Evolutionary conservation across 2,329 filamentous ascomycete genomes (phyloP), one percentile per base, ranked within the genome.

Genomic region (Colletotrichum cuscutae): DNA sequence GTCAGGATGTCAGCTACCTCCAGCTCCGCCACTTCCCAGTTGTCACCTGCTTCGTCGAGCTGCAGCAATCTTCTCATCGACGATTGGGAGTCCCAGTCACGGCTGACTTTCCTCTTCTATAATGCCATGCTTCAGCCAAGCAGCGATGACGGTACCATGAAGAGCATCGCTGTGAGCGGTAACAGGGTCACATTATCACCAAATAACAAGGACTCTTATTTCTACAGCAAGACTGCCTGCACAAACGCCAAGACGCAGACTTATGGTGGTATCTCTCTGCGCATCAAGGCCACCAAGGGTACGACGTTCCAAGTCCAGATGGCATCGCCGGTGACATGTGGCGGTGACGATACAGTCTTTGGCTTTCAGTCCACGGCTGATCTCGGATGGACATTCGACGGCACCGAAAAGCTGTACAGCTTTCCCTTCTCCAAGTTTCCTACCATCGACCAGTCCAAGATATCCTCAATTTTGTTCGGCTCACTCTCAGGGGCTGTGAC

Each of bases 81-180:
- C 74, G 89, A 91, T 80, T 91, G 88, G 85, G 84, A 84, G 67
- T 91, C 89, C 19, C 89, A 91, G 78, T 91, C 89, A 13, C 87
- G 89, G 28, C 79, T 91, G 69, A 90, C 88, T 1, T 91, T 91
- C 79, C 81, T 91, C 24, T 88, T 84, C 77, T 91, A 91, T 82
- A 91, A 91, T 77, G 84, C 89, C 56, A 81, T 90, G 82, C 81
- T 87, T 2, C 81, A 87, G 75, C 83, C 89, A 3, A 87, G 87
- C 13, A 90, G 88, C 49, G 88, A 90, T 74, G 89, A 91, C 78
- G 86, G 81, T 2, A 87, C 86, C 6, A 90, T 91, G 87, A 82
- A 84, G 24, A 89, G 87, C 2, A 81, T 91, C 35, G 82, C 84
- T 13, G 88, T 90, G 56, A 84, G 84, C 68, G 85, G 87, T 76